phyloP scores from a whole-genome alignment of 2,329 filamentous ascomycete species.

The Ascochyta koolunga region DNA sequence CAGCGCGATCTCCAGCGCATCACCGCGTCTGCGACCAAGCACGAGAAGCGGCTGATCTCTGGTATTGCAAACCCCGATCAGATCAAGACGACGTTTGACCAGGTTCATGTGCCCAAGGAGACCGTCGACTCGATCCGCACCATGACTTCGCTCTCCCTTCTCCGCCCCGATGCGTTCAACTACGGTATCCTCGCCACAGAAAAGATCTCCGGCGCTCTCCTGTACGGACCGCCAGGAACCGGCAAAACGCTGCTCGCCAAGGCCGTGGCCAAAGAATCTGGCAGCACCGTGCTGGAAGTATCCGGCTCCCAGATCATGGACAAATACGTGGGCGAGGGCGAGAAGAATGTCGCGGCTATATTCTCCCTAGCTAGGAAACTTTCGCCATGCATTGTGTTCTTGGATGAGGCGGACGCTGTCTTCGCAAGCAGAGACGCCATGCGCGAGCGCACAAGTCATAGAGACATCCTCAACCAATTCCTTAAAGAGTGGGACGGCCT shows the following conservation, averaged over 20 bases:
- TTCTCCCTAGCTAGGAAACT: conserved; percentile 92
- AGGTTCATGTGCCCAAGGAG: conserved; percentile 81
- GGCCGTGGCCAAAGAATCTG: conserved; percentile 68
- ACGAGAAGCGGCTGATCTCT: conserved; percentile 81
- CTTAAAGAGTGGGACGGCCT: conserved; percentile 96
- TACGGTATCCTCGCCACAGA: conserved; percentile 93
- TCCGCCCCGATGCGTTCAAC: conserved; percentile 90
- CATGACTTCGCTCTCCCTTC: conserved; percentile 83
- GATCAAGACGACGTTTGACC: conserved; percentile 84
- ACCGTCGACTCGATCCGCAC: conserved; percentile 88
- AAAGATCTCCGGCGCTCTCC: conserved; percentile 84
- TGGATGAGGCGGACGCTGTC: conserved; percentile 94
- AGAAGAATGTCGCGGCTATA: conserved; percentile 91
- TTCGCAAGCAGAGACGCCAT: conserved; percentile 76
- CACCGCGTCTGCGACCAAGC: conserved; percentile 59
- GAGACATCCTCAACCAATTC: conserved; percentile 96
- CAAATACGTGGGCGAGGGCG: conserved; percentile 94
- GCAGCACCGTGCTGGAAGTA: conserved; percentile 78
- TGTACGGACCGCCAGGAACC: conserved; percentile 81
- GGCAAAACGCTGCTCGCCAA: conserved; percentile 71
- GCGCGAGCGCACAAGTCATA: conserved; percentile 71
- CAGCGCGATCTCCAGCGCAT: conserved; percentile 58
- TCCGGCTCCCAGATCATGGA: conserved; percentile 91
- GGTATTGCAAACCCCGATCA: conserved; percentile 82
- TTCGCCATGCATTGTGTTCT: conserved; percentile 90